These are phyloP conservation scores for Wickerhamiella vanderwaltii DNA, from an alignment of 805 yeast species.

Conservation along the genomic window DNA sequence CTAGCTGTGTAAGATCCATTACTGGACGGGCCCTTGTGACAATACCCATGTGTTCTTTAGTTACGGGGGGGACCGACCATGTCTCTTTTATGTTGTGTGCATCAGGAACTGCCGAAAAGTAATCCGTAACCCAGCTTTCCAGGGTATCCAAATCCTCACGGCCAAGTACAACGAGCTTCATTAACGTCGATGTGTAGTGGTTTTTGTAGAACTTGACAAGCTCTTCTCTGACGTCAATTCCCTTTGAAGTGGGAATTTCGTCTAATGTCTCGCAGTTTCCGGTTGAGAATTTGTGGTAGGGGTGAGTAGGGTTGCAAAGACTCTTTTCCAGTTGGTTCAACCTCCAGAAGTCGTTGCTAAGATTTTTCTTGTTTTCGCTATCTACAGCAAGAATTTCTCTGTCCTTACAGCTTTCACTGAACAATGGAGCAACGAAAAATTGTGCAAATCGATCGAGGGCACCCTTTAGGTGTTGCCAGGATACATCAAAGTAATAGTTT, in stretches of 20 bases:
- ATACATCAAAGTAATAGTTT: constrained; percentile 79
- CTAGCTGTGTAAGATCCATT: constrained; percentile 60
- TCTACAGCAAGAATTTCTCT: constrained; percentile 92
- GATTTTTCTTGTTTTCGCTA: constrained; percentile 87
- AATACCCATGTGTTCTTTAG: constrained; percentile 38
- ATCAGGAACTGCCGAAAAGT: constrained; percentile 51
- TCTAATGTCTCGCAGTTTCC: constrained; percentile 74
- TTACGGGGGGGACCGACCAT: constrained; percentile 36
- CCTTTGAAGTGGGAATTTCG: constrained; percentile 44
- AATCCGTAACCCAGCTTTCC: constrained; percentile 54
- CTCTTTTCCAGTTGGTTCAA: constrained; percentile 72
- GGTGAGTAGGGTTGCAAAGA: constrained; percentile 62
- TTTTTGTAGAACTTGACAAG: constrained; percentile 59
- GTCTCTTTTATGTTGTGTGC: constrained; percentile 14
- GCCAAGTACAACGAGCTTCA: constrained; percentile 79
- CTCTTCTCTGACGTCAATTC: constrained; percentile 68
- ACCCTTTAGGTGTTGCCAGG: constrained; percentile 62
- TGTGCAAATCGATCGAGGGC: constrained; percentile 90
- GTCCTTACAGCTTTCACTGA: constrained; percentile 61
- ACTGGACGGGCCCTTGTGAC: constrained; percentile 65
- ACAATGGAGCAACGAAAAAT: constrained; percentile 78
- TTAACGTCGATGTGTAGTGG: constrained; percentile 73
- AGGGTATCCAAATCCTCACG: constrained; percentile 64
- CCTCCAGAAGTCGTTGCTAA: constrained; percentile 86
- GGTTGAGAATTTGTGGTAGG: constrained; percentile 78